A percentile compares a stretch with the other conserved stretches of the same genome.
These are phyloP conservation scores for Parietaria judaica DNA, from an alignment of 306 rosid species.

Conservation along the genomic window DNA sequence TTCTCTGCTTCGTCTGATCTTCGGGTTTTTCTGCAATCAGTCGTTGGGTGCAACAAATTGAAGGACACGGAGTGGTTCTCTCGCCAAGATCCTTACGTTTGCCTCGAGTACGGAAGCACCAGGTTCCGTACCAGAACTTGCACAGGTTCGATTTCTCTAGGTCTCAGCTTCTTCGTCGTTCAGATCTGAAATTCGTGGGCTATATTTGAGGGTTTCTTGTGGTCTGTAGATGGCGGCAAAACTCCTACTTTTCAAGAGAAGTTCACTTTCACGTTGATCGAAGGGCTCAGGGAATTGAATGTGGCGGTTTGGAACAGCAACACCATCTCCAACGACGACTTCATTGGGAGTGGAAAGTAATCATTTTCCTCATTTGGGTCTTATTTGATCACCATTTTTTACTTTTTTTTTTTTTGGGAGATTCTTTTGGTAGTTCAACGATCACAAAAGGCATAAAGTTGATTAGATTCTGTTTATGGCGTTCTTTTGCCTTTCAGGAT, in stretches of 20 bases:
- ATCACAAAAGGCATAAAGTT: constrained; percentile 5
- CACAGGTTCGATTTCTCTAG: constrained; percentile 37
- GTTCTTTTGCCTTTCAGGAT: constrained; percentile 27
- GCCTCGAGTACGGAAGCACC: constrained; percentile 57
- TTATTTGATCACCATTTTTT: background rate
- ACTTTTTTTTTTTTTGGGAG: constrained; percentile 4
- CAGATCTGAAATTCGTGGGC: constrained; percentile 14
- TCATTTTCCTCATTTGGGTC: background rate
- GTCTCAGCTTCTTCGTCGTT: background rate
- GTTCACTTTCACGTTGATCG: constrained; percentile 54
- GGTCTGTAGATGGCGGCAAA: constrained; percentile 56
- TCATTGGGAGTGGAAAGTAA: constrained; percentile 78
- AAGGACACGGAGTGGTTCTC: constrained; percentile 86
- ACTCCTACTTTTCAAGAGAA: constrained; percentile 72
- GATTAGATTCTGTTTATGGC: constrained; percentile 12
- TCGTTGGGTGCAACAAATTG: constrained; percentile 66
- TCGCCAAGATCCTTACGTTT: constrained; percentile 80
- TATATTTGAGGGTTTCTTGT: background rate
- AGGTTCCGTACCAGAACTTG: constrained; percentile 70
- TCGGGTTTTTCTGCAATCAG: constrained; percentile 14
- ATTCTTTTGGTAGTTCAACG: background rate
- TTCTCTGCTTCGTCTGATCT: background rate
- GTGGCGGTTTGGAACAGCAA: constrained; percentile 87
- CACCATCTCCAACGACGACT: constrained; percentile 56
- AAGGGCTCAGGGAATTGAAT: constrained; percentile 69